Base-by-base conservation (phyloP, 108 stramenopile genomes). In the Mediolabrus comicus region DNA sequence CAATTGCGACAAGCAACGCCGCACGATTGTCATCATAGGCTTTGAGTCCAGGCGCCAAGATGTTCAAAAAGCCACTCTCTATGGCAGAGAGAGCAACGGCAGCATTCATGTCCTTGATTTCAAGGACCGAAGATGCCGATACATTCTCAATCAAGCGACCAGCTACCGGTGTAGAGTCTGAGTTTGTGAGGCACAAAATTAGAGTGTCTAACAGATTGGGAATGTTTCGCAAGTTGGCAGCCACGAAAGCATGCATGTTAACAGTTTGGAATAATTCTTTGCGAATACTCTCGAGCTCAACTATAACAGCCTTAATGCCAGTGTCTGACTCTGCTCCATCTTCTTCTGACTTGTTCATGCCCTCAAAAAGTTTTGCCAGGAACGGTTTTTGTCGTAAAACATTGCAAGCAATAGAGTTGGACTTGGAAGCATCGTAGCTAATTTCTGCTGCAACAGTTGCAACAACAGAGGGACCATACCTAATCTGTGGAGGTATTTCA, bases 181-280 rank as follows among this genome's bases (percentile, higher is more conserved):
- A 43, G 41, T 17, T 11, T 11, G 41, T 7, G 33, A 79, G 77
- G 2, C 72, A 79, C 2, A 6, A 24, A 8, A 74, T 72, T 14
- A 79, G 46, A 29, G 59, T 38, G 31, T 69, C 56, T 59, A 79
- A 35, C 17, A 58, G 30, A 9, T 79, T 69, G 25, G 77, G 72
- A 24, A 69, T 49, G n/a, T 22, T 33, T 34, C 19, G 28, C 33
- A 79, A 27, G 39, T 79, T 79, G 6, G 67, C 77, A 30, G 77
- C 77, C 22, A 79, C 77, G 69, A 79, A 79, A 3, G 73, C 72
- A 56, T 79, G 77, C 57, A 66, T 66, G 32, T 79, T 73, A 4
- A 59, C 59, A 24, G 77, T 63, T 74, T 74, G 77, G 32, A 79
- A 73, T 30, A 79, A 57, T 41, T 26, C 24, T 24, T 62, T 62